These are phyloP conservation scores for Suillus spraguei DNA, from an alignment of 768 basidiomycete species.

Conservation along the genomic window DNA sequence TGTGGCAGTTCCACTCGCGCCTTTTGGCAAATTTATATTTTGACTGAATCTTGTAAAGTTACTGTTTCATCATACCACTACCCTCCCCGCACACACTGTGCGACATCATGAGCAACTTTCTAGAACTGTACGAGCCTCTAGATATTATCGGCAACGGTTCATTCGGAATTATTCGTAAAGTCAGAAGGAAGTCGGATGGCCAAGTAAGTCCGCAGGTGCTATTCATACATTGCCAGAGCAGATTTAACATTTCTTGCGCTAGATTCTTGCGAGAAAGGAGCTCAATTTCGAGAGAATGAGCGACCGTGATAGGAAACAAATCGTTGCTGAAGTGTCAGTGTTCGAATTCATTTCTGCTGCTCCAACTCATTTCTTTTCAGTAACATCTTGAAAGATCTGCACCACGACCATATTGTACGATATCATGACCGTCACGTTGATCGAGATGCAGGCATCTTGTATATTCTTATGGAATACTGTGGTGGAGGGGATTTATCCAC, in stretches of 20 bases:
- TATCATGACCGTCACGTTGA: conserved; percentile 94
- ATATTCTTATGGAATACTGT: conserved; percentile 99
- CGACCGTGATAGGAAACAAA: conserved; percentile 94
- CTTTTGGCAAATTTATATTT: conserved; percentile 23
- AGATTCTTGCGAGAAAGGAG: conserved; percentile 92
- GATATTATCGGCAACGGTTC: conserved; percentile 96
- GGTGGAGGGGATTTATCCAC: conserved; percentile 93
- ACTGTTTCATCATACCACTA: neutral
- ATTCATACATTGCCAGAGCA: neutral
- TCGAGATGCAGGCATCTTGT: conserved; percentile 85
- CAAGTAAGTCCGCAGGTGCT: conserved; percentile 50
- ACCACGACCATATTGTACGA: conserved; percentile 95
- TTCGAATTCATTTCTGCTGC: neutral
- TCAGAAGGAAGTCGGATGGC: conserved; percentile 81
- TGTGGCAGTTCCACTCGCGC: conserved; percentile 14
- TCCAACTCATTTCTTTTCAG: conserved; percentile 41
- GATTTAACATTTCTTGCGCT: neutral
- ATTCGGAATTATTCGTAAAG: conserved; percentile 97
- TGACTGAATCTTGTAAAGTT: conserved; percentile 16
- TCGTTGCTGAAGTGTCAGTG: conserved; percentile 95
- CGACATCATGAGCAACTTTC: conserved; percentile 38
- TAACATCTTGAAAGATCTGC: conserved; percentile 94
- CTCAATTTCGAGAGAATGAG: conserved; percentile 98
- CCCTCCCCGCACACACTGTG: conserved; percentile 11
- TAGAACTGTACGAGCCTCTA: conserved; percentile 83